Evolutionary conservation across 768 basidiomycete species (phyloP), one percentile per base, ranked within the genome.

Genomic region (Sporobolomyces phaffii): DNA sequence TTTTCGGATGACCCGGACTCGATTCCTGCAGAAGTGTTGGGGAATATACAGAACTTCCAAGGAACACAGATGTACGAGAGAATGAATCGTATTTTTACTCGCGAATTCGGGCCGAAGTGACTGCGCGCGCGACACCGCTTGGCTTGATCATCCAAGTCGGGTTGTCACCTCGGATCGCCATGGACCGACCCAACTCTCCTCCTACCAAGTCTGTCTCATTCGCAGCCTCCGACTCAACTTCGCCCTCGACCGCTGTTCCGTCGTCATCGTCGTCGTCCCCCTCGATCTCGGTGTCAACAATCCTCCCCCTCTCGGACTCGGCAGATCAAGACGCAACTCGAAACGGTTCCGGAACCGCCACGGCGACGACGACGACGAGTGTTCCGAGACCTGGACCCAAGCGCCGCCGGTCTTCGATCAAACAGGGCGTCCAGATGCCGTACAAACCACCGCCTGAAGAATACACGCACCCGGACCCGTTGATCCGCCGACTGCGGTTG

Each of bases 401-500:
- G 20, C 61, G 60, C 20, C 43, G 69, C 1, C 29, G 65, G 1
- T 71, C 69, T 7, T 59, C 56, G 7, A 34, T 71, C 51, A 71
- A 71, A 44, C 65, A 66, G 43, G 69, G 69, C 20, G 6, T 31
- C 20, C 26, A 24, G 26, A 66, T 71, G 65, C 69, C 69, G 24
- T 64, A 63, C 53, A 52, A 41, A 18, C 69, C 69, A 3, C 52
- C 54, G 1, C 34, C 54, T 2, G 57, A 63, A 17, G 7, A 36
- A 34, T 74, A 70, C 61, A 44, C 53, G n/a, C 73, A 74, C 56
- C 51, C 62, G 4, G 73, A 74, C 41, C 65, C 68, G 13, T 40
- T 74, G 26, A 17, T 74, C 9, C 33, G 73, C 9, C 38, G 73
- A 14, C 36, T 74, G 51, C 48, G 73, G 29, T 58, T 74, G 31